Percentiles rank a stretch among this genome's conserved stretches.
phyloP scores from a whole-genome alignment of 768 basidiomycete genomes.

The Cystofilobasidium ferigula region DNA sequence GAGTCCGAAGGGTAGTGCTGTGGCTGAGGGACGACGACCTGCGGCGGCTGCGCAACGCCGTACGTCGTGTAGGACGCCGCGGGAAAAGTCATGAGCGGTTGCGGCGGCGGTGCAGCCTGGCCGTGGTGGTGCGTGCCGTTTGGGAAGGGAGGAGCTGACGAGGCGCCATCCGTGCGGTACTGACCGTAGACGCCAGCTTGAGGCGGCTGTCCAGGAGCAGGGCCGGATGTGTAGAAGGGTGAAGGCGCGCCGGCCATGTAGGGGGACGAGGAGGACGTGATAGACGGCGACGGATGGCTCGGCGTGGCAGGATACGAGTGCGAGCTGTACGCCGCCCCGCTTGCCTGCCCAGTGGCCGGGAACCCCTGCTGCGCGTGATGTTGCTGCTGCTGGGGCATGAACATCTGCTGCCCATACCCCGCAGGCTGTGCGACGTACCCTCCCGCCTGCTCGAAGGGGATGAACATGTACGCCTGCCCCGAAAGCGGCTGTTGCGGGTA shows the following conservation, averaged over 20 bases:
- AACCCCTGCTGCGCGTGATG: slow-evolving; percentile 3
- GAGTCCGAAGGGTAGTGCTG: neutral
- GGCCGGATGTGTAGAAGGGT: neutral
- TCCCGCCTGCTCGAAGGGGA: slow-evolving; percentile 7
- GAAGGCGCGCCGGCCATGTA: neutral
- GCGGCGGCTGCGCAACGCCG: neutral
- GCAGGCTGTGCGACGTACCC: neutral
- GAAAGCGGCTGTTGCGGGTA: slow-evolving; percentile 3
- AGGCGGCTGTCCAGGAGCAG: no score
- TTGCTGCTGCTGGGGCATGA: neutral
- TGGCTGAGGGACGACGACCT: neutral
- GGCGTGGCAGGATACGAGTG: slow-evolving; percentile 14
- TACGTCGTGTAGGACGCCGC: neutral
- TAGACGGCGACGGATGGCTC: neutral
- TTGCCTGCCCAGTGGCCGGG: neutral
- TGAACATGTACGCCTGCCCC: slow-evolving; percentile 21
- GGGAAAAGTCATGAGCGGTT: neutral
- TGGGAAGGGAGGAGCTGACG: slow-evolving; percentile 17
- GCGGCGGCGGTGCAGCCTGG: neutral
- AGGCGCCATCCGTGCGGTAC: slow-evolving; percentile 5
- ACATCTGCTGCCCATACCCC: neutral
- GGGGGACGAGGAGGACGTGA: neutral
- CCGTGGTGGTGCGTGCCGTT: slow-evolving; percentile 4
- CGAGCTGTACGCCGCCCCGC: slow-evolving; percentile 1
- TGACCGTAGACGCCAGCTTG: slow-evolving; percentile 4